A percentile compares a stretch with the other conserved stretches of the same genome.
phyloP scores from a whole-genome alignment of 176 grass and related monocot genomes.

The Musa beccarii region DNA sequence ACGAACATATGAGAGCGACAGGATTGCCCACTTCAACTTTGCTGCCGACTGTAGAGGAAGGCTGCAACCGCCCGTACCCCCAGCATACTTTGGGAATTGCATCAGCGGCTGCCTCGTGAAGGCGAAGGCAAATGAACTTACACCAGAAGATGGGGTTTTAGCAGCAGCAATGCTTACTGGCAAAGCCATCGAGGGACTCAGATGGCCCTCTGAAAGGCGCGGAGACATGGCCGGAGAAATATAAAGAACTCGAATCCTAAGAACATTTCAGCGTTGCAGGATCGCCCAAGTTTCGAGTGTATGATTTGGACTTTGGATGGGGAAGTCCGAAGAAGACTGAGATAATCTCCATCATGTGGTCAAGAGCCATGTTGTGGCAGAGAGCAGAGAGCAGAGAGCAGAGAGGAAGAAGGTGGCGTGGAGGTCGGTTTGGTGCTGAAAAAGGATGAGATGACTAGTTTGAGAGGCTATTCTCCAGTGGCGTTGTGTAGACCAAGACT shows the following conservation, averaged over 20 bases:
- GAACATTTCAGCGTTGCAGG: not conserved
- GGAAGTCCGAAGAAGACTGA: conserved; percentile 40
- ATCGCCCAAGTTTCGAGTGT: conserved; percentile 37
- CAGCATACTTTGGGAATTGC: conserved; percentile 46
- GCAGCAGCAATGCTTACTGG: conserved; percentile 9
- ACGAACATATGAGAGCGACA: not conserved
- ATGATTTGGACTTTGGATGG: conserved; percentile 44
- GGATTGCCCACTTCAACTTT: conserved; percentile 10
- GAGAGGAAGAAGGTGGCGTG: conserved; percentile 19
- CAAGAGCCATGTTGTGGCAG: conserved; percentile 1
- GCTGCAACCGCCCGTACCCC: conserved; percentile 21
- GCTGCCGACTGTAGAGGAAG: conserved; percentile 27
- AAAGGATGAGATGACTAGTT: not conserved
- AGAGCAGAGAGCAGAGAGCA: not conserved
- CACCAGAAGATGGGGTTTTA: not conserved
- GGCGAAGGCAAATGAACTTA: conserved; percentile 8
- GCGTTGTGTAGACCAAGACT: too few relatives aligned
- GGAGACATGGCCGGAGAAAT: not conserved
- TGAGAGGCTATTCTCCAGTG: not conserved
- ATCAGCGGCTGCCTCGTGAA: not conserved
- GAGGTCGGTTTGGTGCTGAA: conserved; percentile 18
- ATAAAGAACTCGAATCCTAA: not conserved
- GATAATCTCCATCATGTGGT: conserved; percentile 14
- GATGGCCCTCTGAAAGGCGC: conserved; percentile 6
- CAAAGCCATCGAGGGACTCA: conserved; percentile 5